Conservation (phyloP, 371 early-diverging fungal species). For the Dichotomocladium elegans region DNA sequence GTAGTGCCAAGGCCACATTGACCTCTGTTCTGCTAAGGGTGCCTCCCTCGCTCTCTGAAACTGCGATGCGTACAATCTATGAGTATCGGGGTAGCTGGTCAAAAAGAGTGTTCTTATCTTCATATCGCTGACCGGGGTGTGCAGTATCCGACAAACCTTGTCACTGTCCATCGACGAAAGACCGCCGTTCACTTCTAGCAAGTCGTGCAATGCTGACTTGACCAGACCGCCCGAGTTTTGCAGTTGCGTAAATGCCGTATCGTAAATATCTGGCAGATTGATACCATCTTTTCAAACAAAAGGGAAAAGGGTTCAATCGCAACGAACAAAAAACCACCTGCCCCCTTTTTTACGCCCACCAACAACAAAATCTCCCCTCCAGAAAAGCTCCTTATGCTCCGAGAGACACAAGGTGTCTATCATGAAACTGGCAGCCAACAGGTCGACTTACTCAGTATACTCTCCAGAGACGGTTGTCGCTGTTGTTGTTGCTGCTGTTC, state of each 20-base stretch:
- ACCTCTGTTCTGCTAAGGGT: constrained; percentile 65
- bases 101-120: neutral
- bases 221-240: constrained; percentile 48
- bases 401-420: neutral
- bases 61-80: constrained; percentile 43
- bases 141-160: constrained; percentile 41
- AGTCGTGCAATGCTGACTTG: constrained; percentile 45
- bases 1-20: constrained; percentile 67
- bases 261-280: constrained; percentile 53
- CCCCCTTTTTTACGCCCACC: neutral
- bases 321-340: no score
- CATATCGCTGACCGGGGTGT: no score
- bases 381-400: constrained; percentile 4
- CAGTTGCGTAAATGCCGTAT: constrained; percentile 53
- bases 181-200: constrained; percentile 46
- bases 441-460: neutral
- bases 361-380: neutral
- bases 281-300: constrained; percentile 38
- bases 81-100: neutral
- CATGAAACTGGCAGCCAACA: neutral
- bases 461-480: no score
- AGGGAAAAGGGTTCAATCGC: no score
- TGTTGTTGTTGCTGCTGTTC: no score
- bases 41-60: constrained; percentile 47
- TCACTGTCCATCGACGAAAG: constrained; percentile 46